These are phyloP conservation scores for Iberis pinnata DNA, from an alignment of 345 rosid genomes.

Conservation along the genomic window DNA sequence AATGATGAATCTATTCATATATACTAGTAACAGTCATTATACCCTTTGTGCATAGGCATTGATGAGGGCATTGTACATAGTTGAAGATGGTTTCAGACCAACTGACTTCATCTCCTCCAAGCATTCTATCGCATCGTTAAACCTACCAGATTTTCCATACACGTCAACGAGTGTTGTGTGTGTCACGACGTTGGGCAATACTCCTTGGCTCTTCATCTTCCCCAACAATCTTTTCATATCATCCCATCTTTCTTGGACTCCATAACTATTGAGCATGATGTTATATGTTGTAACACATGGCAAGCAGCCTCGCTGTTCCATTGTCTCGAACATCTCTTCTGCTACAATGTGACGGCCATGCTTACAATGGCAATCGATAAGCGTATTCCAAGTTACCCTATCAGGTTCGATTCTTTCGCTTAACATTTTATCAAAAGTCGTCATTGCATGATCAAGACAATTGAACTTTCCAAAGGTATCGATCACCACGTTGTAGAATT, in stretches of 20 bases:
- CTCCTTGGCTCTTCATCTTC: conserved; percentile 63
- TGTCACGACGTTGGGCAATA: conserved; percentile 63
- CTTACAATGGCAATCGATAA: conserved; percentile 82
- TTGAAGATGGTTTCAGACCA: conserved; percentile 68
- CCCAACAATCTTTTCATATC: conserved; percentile 59
- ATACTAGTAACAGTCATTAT: conserved; percentile 15
- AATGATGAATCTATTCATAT: neutral
- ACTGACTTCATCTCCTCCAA: conserved; percentile 79
- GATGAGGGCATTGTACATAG: conserved; percentile 93
- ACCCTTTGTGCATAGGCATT: conserved; percentile 98
- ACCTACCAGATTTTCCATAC: conserved; percentile 84
- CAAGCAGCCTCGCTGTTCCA: conserved; percentile 64
- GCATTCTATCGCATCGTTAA: conserved; percentile 77
- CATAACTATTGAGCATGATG: conserved; percentile 80
- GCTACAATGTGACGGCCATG: conserved; percentile 66
- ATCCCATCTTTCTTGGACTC: conserved; percentile 78
- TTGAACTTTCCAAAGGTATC: conserved; percentile 91
- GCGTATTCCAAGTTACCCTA: conserved; percentile 87
- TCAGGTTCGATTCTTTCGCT: conserved; percentile 77
- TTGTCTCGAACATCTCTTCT: conserved; percentile 67
- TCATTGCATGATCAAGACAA: conserved; percentile 87
- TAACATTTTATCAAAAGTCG: conserved; percentile 70
- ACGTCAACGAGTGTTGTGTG: conserved; percentile 84
- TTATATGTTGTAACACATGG: conserved; percentile 80
- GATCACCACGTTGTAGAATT: conserved; percentile 87